phyloP scores from a whole-genome alignment of 768 basidiomycete genomes.

The Lentinula lateritia region DNA sequence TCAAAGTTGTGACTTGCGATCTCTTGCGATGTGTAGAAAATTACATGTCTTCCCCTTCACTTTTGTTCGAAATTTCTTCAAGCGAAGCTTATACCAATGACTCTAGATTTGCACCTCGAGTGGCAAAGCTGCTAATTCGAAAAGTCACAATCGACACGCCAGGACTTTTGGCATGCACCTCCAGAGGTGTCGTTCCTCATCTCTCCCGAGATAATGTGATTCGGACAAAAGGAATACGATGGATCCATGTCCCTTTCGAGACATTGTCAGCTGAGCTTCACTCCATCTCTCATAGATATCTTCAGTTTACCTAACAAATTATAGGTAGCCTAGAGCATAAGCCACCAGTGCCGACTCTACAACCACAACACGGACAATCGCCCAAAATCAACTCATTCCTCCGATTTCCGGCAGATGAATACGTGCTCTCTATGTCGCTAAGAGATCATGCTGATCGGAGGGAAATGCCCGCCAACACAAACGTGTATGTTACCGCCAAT shows the following conservation, averaged over 20 bases:
- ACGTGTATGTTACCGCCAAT: constrained; percentile 46
- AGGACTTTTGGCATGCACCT: constrained; percentile 53
- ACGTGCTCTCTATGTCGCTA: constrained; percentile 54
- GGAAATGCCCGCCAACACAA: constrained; percentile 72
- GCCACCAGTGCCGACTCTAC: constrained; percentile 63
- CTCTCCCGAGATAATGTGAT: constrained; percentile 58
- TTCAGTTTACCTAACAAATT: neutral
- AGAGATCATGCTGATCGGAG: constrained; percentile 61
- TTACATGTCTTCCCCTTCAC: neutral
- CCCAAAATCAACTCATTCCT: constrained; percentile 60
- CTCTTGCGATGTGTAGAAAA: neutral
- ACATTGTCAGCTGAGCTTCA: constrained; percentile 58
- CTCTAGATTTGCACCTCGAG: neutral
- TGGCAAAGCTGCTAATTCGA: neutral
- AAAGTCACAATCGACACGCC: constrained; percentile 51
- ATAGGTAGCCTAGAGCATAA: constrained; percentile 50
- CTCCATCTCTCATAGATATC: neutral
- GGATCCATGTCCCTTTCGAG: constrained; percentile 74
- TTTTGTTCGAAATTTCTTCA: neutral
- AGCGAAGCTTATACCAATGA: neutral
- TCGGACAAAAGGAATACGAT: constrained; percentile 43
- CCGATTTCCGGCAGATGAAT: constrained; percentile 41
- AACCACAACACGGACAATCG: constrained; percentile 29
- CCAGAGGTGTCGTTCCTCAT: constrained; percentile 72
- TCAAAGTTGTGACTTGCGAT: too few relatives aligned